These are phyloP conservation scores for Platanus orientalis DNA, from an alignment of 164 flowering plant genomes.

Conservation along the genomic window DNA sequence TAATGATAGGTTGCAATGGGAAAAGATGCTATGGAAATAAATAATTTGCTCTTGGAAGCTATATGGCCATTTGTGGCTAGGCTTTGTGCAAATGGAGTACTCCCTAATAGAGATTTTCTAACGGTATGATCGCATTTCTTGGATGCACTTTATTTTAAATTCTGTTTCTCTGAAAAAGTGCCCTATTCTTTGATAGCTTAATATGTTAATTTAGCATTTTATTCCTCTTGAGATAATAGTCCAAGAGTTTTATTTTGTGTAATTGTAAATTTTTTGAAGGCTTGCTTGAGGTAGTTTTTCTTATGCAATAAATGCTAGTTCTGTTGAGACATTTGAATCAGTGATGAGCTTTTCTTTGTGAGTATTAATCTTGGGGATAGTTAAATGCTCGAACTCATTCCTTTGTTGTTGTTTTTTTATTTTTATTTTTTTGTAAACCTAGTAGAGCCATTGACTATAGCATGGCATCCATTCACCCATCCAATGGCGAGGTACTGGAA, in stretches of 20 bases:
- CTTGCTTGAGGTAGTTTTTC: background rate
- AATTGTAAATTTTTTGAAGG: background rate
- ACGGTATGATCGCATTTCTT: conserved; percentile 42
- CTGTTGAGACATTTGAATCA: background rate
- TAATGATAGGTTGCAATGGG: conserved; percentile 74
- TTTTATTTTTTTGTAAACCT: too few species aligned
- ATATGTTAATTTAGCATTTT: background rate
- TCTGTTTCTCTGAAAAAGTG: background rate
- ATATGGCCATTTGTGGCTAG: conserved; percentile 48
- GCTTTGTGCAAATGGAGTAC: conserved; percentile 57
- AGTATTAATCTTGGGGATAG: too few species aligned
- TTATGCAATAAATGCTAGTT: background rate
- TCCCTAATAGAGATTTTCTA: conserved; percentile 51
- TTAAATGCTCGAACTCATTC: too few species aligned
- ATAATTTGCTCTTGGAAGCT: conserved; percentile 49
- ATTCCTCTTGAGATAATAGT: background rate
- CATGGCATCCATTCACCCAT: too few species aligned
- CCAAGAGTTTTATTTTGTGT: too few species aligned
- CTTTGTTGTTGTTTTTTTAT: too few species aligned
- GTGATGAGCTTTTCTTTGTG: background rate
- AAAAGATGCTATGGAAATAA: conserved; percentile 54
- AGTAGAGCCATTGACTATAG: too few species aligned
- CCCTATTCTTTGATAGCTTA: background rate
- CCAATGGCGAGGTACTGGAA: too few species aligned
- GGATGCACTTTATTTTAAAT: too few species aligned